Conservation (phyloP, 2,329 filamentous ascomycete genomes). For the Cercospora canescens region DNA sequence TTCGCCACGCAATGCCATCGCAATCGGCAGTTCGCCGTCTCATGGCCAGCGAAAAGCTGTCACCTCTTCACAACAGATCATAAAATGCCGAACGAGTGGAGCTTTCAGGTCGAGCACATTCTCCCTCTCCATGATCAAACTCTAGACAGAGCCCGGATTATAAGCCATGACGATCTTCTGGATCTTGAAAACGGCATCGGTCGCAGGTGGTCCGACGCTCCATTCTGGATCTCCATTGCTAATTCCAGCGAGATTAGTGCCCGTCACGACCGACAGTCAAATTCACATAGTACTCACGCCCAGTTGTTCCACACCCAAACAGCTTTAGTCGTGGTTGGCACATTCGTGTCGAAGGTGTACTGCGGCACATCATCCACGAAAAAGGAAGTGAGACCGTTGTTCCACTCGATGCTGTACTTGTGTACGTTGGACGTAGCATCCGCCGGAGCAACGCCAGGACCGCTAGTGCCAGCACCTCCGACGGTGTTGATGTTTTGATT, state of each 20-base stretch:
- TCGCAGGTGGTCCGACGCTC: conserved; percentile 20
- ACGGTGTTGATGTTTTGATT: conserved; percentile 15
- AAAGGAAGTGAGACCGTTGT: conserved; percentile 14
- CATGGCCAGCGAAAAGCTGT: no score
- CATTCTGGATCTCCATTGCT: conserved; percentile 23
- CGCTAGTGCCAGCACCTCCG: background rate
- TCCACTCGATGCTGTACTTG: conserved; percentile 28
- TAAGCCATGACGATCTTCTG: conserved; percentile 27
- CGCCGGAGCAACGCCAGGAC: conserved; percentile 3
- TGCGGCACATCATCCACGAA: conserved; percentile 20
- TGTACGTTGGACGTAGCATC: conserved; percentile 12
- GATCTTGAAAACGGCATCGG: conserved; percentile 23
- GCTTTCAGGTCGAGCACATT: no score
- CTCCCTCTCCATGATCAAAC: no score
- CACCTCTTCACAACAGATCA: no score
- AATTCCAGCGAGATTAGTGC: no score
- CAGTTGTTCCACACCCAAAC: conserved; percentile 29
- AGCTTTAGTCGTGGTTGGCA: conserved; percentile 20
- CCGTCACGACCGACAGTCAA: background rate
- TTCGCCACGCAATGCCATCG: no score
- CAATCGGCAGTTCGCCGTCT: no score
- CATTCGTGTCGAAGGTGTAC: conserved; percentile 17
- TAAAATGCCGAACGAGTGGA: no score
- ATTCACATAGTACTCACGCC: conserved; percentile 14
- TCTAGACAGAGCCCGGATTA: conserved; percentile 18